phyloP scores from a whole-genome alignment of 371 early-diverging fungal genomes.

The Mortierella sp. region DNA sequence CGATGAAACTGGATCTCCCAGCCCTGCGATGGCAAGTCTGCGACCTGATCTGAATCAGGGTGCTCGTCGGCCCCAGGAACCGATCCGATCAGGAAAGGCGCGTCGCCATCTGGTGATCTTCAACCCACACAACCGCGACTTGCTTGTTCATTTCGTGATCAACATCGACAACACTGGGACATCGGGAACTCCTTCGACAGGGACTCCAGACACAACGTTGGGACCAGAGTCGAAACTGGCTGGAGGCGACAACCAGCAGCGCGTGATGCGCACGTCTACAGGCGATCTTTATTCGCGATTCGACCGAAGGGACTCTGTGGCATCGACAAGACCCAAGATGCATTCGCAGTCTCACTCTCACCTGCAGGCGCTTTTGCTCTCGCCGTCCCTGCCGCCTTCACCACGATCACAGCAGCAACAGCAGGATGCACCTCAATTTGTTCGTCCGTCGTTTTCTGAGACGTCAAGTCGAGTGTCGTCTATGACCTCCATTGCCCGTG shows the following conservation, averaged over 20 bases:
- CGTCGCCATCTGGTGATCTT: constrained; percentile 60
- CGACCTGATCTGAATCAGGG: constrained; percentile 10
- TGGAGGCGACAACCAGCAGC: neutral
- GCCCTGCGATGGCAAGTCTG: constrained; percentile 31
- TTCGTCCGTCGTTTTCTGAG: constrained; percentile 35
- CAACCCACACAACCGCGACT: constrained; percentile 56
- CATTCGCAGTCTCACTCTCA: constrained; percentile 43
- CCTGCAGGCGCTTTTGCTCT: constrained; percentile 32
- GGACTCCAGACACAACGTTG: neutral
- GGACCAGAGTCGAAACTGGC: neutral
- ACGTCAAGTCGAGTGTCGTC: constrained; percentile 42
- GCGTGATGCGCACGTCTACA: constrained; percentile 18
- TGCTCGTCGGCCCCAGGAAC: neutral
- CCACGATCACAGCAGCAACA: neutral
- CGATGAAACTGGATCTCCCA: constrained; percentile 35
- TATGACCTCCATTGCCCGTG: constrained; percentile 54
- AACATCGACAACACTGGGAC: constrained; percentile 17
- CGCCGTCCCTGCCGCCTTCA: constrained; percentile 27
- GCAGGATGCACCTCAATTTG: neutral
- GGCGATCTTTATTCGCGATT: constrained; percentile 25
- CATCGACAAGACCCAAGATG: constrained; percentile 9
- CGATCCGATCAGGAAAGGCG: constrained; percentile 9
- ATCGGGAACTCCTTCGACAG: neutral
- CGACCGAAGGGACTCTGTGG: neutral
- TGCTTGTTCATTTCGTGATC: constrained; percentile 59